phyloP scores from a whole-genome alignment of 805 yeast species.

The Nakazawaea wyomingensis region DNA sequence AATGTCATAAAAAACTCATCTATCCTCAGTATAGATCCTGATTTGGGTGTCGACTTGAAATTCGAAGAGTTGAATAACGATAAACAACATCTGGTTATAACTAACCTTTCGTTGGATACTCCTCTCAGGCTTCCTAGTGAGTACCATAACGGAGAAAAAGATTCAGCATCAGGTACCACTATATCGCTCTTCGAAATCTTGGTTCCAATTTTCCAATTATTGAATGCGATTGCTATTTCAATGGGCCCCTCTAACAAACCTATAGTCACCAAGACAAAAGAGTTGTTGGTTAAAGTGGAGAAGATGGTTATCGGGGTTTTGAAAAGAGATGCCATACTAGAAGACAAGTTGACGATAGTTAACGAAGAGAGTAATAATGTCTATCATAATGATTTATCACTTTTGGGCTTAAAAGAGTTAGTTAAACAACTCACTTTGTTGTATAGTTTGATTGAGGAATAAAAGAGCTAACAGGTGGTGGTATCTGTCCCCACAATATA shows the following conservation, averaged over 20 bases:
- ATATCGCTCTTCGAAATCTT: slow-evolving; percentile 63
- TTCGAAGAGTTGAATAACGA: slow-evolving; percentile 31
- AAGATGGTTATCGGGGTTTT: slow-evolving; percentile 56
- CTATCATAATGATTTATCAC: slow-evolving; percentile 10
- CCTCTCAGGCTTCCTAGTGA: slow-evolving; percentile 33
- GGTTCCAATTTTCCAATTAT: slow-evolving; percentile 68
- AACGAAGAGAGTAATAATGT: slow-evolving; percentile 5
- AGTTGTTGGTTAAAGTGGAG: slow-evolving; percentile 45
- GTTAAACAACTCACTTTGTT: slow-evolving; percentile 24
- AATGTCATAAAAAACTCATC: slow-evolving; percentile 50
- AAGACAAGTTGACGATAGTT: slow-evolving; percentile 11
- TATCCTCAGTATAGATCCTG: slow-evolving; percentile 69
- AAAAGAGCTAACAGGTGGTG: not conserved
- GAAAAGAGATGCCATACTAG: slow-evolving; percentile 33
- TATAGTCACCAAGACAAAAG: slow-evolving; percentile 48
- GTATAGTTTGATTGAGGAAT: slow-evolving; percentile 19
- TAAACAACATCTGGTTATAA: slow-evolving; percentile 27
- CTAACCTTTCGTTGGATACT: slow-evolving; percentile 47
- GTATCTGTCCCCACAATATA: not conserved
- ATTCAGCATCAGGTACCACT: slow-evolving; percentile 8
- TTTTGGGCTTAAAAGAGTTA: slow-evolving; percentile 19
- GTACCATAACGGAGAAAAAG: slow-evolving; percentile 17
- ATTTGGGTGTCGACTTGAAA: slow-evolving; percentile 58
- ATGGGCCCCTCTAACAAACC: slow-evolving; percentile 72
- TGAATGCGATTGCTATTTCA: slow-evolving; percentile 61